Conservation (phyloP, 2,329 filamentous ascomycete species). For the Incumbomyces lentus region DNA sequence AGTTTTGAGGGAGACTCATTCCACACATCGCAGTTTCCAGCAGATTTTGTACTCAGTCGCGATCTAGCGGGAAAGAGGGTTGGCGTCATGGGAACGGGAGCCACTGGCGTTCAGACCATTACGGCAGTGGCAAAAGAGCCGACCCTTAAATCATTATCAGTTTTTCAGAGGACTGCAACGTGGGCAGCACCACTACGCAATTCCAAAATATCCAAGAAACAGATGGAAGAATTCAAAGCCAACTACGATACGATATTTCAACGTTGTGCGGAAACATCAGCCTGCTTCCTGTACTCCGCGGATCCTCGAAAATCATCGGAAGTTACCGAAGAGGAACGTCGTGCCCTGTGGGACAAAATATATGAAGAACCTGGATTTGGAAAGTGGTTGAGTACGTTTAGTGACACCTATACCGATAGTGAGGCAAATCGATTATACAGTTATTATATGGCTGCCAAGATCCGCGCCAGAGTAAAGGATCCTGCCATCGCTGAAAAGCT, state of each 20-base stretch:
- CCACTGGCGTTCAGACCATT: slow-evolving; percentile 33
- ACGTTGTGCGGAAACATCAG: slow-evolving; percentile 4
- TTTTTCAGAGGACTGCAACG: slow-evolving; percentile 35
- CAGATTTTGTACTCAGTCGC: slow-evolving; percentile 31
- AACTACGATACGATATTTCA: slow-evolving; percentile 8
- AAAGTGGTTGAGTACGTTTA: slow-evolving; percentile 43
- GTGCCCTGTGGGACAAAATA: slow-evolving; percentile 38
- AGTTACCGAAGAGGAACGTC: slow-evolving; percentile 20
- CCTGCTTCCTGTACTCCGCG: slow-evolving; percentile 6
- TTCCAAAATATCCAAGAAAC: slow-evolving; percentile 1
- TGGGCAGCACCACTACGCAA: slow-evolving; percentile 21
- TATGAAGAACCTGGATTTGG: slow-evolving; percentile 45
- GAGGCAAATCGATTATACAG: slow-evolving; percentile 44
- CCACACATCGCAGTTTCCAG: slow-evolving; percentile 23
- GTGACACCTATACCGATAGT: slow-evolving; percentile 37
- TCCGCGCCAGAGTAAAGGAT: slow-evolving; percentile 42
- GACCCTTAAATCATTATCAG: slow-evolving; percentile 27
- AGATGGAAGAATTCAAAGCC: slow-evolving; percentile 6
- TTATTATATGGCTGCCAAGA: slow-evolving; percentile 46
- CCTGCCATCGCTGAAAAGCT: slow-evolving; percentile 42
- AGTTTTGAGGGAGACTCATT: slow-evolving; percentile 19
- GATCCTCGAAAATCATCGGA: slow-evolving; percentile 16
- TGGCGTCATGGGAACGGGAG: slow-evolving; percentile 36
- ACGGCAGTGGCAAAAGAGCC: slow-evolving; percentile 30
- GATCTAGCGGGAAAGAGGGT: slow-evolving; percentile 27